Base-by-base conservation (phyloP, 2,329 filamentous ascomycete species). In the Trichoderma afroharzianum region DNA sequence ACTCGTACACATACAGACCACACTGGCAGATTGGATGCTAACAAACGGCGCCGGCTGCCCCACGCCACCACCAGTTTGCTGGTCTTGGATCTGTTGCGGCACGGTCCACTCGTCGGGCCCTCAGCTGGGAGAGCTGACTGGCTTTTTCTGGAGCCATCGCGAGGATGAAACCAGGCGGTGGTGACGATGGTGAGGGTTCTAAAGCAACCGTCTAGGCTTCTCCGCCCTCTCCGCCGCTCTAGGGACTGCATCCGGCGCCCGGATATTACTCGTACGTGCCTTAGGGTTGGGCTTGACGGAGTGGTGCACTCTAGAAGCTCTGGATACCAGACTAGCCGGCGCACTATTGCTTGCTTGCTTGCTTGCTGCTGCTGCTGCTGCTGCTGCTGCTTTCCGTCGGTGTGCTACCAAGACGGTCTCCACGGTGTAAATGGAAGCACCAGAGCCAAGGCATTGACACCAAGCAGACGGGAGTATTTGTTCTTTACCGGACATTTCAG, bases 61-160 rank as follows among this genome's bases (percentile, higher is more conserved):
- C 67, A 69, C 67, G 67, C 67, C 55, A 69, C 67, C 67, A 69
- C 39, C 66, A 59, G 47, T 24, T 33, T 32, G 30, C 28, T 36
- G 32, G 32, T 12, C 43, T 21, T 47, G 36, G 53, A 50, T 57
- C 62, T 53, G n/a, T 53, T 57, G 30, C 55, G 55, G 67, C 57
- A 50, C 57, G 67, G 58, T 70, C 68, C 68, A 64, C 61, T 64
- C 67, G 67, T 53, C 30, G 63, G 67, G 55, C 14, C 43, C 67
- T 70, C 61, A 71, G 68, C 68, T 64, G 68, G 68, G 30, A 11
- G 21, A 55, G 58, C 68, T 63, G 59, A 70, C 47, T 33, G 28
- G n/a, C 59, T n/a, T 57, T 70, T 70, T 50, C 30, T 55, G 36
- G 43, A 68, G 53, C 63, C 33, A 63, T 68, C 26, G 33, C 24